Base-by-base conservation (phyloP, 208 protist genomes). In the Acanthamoeba culbertsoni region DNA sequence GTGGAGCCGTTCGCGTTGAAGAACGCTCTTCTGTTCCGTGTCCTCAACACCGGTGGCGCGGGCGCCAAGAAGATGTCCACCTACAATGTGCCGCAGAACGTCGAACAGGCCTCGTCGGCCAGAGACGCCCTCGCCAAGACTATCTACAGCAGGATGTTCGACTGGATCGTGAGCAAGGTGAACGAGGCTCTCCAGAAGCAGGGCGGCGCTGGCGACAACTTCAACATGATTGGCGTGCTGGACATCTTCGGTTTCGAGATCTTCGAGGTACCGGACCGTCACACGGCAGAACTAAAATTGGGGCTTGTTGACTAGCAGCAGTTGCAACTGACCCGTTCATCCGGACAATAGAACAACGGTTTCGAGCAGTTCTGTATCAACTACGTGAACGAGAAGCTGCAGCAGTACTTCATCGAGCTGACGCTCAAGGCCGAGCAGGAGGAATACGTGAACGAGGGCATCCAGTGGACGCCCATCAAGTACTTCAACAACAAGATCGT, bases 371-470 rank as follows among this genome's bases (percentile, higher is more conserved):
- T 97, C 18, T 97, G 96, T 63, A 97, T 97, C 46, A 97, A 99
- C 89, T 99, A 99, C 93, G 99, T 99, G 86, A 99, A 99, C 93
- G 99, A 99, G 94, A 99, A 99, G 95, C 95, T 99, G 37, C 99
- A 99, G 95, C 99, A 99, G 94, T 99, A 99, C 79, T 99, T 99
- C 94, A 98, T 99, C 57, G 98, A 99, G 31, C 96, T 99, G 53
- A 99, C 99, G 16, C 95, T 99, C n/a, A 98, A 99, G 90, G 96
- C 93, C 0, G 97, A 97, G 75, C 96, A 99, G 96, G 98, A 99
- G 93, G 98, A 99, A 95, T 99, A 99, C 95, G 96, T 96, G 5
- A 86, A 96, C 2, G 99, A 99, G 94, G 97, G 97, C 37, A 99
- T 99, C 93, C 92, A 97, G 57, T 99, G 98, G 98, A 96, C 98